phyloP scores from a whole-genome alignment of 306 rosid genomes.

The Carpinus fangiana region DNA sequence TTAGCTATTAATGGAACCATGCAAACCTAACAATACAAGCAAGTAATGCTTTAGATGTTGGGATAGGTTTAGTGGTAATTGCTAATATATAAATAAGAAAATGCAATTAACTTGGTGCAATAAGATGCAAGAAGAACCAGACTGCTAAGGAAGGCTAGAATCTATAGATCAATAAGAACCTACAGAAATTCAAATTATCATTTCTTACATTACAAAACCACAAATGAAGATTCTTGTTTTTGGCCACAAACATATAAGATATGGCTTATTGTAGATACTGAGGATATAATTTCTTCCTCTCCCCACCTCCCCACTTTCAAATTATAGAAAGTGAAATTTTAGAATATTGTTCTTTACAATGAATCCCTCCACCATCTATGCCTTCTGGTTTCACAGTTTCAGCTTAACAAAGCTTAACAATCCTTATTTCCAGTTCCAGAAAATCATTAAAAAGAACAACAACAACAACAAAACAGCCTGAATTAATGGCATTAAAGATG shows the following conservation, averaged over 20 bases:
- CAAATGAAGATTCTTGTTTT: not conserved
- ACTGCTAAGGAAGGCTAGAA: not conserved
- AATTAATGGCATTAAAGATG: conserved; percentile 17
- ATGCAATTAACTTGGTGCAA: not conserved
- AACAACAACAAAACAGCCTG: not conserved
- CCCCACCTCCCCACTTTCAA: too few relatives aligned
- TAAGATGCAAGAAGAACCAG: conserved; percentile 1
- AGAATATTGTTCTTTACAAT: too few relatives aligned
- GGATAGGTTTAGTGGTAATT: too few relatives aligned
- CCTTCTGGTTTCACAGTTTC: not conserved
- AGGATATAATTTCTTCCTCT: not conserved
- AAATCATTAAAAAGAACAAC: not conserved
- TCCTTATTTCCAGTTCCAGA: not conserved
- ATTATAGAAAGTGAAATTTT: too few relatives aligned
- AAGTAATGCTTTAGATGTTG: not conserved
- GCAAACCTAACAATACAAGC: not conserved
- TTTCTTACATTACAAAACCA: not conserved
- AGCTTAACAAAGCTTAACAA: not conserved
- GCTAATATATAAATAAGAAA: too few relatives aligned
- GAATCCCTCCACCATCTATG: not conserved
- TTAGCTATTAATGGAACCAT: not conserved
- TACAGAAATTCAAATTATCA: not conserved
- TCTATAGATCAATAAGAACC: not conserved
- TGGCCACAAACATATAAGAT: conserved; percentile 3
- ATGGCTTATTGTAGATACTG: conserved; percentile 4